Percentiles rank a stretch among this genome's conserved stretches.
Evolutionary conservation across 2,329 filamentous ascomycete species (phyloP).

Genomic region (Lizonia empirigonia): DNA sequence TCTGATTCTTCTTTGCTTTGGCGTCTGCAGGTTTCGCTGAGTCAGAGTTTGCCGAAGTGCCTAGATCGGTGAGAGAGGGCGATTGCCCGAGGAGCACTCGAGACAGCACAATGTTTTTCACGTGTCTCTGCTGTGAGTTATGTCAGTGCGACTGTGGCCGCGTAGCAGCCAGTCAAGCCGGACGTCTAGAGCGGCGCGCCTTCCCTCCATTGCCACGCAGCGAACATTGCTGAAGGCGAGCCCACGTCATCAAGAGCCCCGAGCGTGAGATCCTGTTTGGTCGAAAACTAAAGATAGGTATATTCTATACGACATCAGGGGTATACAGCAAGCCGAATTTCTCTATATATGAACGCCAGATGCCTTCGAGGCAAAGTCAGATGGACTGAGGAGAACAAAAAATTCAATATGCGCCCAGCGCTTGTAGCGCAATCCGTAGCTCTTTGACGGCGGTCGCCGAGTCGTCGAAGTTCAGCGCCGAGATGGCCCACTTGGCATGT

Average conservation of each 20-base stretch:
- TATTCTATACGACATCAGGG: conserved; percentile 20
- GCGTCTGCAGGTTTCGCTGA: conserved; percentile 16
- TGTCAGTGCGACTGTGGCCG: conserved; percentile 13
- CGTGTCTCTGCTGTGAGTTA: conserved; percentile 13
- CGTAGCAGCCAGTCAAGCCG: conserved; percentile 4
- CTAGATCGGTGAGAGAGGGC: conserved; percentile 8
- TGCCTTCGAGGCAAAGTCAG: not conserved
- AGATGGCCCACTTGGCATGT: conserved; percentile 96
- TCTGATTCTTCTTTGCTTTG: not conserved
- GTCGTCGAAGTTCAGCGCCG: conserved; percentile 95
- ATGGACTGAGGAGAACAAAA: not conserved
- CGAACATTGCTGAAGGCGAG: conserved; percentile 13
- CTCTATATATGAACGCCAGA: conserved; percentile 1
- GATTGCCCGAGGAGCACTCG: conserved; percentile 5
- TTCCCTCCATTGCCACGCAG: conserved; percentile 7
- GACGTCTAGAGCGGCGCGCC: conserved; percentile 3
- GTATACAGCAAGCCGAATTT: conserved; percentile 11
- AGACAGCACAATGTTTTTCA: conserved; percentile 9
- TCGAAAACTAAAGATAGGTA: conserved; percentile 16
- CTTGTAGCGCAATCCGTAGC: conserved; percentile 73
- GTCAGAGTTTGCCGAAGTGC: not conserved
- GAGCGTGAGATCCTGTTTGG: conserved; percentile 12
- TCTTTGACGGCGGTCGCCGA: conserved; percentile 88
- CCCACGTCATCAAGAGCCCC: conserved; percentile 15
- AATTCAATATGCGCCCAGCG: conserved; percentile 67